Percentiles rank a stretch among this genome's conserved stretches.
phyloP scores from a whole-genome alignment of 2,329 filamentous ascomycete genomes.

The Diaporthe vexans region DNA sequence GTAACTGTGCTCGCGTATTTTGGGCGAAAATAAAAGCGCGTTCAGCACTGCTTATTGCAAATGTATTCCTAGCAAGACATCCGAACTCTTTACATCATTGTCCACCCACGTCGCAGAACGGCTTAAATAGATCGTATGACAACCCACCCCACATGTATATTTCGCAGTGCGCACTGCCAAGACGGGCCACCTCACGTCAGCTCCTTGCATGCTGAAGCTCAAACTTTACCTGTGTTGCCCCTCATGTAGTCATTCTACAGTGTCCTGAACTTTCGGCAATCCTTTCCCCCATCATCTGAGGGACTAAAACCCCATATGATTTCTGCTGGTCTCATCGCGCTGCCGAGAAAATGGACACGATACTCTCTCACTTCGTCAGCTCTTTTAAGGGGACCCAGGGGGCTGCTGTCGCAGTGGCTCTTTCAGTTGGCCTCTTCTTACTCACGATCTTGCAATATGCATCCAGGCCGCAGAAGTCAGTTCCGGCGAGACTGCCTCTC shows the following conservation, averaged over 20 bases:
- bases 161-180: conserved; percentile 15
- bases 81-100: not conserved
- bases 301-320: not conserved
- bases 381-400: not conserved
- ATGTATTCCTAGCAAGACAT: not conserved
- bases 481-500: conserved; percentile 23
- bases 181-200: conserved; percentile 16
- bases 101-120: not conserved
- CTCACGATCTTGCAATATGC: conserved; percentile 11
- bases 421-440: conserved; percentile 5
- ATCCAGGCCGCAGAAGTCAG: not conserved
- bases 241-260: not conserved
- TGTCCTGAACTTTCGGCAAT: not conserved
- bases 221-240: not conserved
- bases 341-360: not conserved
- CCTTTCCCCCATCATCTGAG: not conserved
- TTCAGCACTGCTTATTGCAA: not conserved
- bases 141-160: conserved; percentile 12
- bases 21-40: conserved; percentile 9
- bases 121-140: conserved; percentile 8
- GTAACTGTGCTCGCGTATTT: not conserved
- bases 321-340: not conserved
- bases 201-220: not conserved
- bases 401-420: conserved; percentile 1
- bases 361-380: not conserved